These are phyloP conservation scores for Yamadazyma sp. DNA, from an alignment of 805 yeast genomes.

Conservation along the genomic window DNA sequence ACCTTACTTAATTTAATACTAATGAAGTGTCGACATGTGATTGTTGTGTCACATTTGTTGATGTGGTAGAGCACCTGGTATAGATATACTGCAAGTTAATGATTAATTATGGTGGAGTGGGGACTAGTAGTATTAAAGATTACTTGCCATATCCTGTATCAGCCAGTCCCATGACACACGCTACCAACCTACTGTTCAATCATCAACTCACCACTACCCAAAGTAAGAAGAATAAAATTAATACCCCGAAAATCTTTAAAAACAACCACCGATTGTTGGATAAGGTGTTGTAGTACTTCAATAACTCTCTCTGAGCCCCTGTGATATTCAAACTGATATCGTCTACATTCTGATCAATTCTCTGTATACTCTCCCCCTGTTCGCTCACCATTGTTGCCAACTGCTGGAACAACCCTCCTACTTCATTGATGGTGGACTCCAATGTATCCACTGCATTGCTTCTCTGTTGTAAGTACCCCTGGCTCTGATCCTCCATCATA, in stretches of 20 bases:
- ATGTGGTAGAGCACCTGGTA: no score
- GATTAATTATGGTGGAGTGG: no score
- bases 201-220: slow-evolving; percentile 76
- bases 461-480: slow-evolving; percentile 76
- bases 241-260: slow-evolving; percentile 82
- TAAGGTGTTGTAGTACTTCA: slow-evolving; percentile 85
- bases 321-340: slow-evolving; percentile 85
- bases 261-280: slow-evolving; percentile 92
- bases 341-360: slow-evolving; percentile 93
- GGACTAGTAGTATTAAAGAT: no score
- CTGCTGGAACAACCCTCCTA: slow-evolving; percentile 91
- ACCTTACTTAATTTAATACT: no score
- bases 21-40: no score
- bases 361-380: slow-evolving; percentile 93
- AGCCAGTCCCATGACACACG: no score
- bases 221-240: slow-evolving; percentile 69
- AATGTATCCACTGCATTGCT: slow-evolving; percentile 92
- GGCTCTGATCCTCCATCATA: slow-evolving; percentile 76
- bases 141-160: no score
- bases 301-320: slow-evolving; percentile 92
- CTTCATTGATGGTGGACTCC: slow-evolving; percentile 95
- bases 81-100: no score
- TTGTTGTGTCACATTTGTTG: no score
- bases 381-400: slow-evolving; percentile 97
- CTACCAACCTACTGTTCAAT: no score